Base-by-base conservation (phyloP, 768 basidiomycete species). In the Suillus alpinus region DNA sequence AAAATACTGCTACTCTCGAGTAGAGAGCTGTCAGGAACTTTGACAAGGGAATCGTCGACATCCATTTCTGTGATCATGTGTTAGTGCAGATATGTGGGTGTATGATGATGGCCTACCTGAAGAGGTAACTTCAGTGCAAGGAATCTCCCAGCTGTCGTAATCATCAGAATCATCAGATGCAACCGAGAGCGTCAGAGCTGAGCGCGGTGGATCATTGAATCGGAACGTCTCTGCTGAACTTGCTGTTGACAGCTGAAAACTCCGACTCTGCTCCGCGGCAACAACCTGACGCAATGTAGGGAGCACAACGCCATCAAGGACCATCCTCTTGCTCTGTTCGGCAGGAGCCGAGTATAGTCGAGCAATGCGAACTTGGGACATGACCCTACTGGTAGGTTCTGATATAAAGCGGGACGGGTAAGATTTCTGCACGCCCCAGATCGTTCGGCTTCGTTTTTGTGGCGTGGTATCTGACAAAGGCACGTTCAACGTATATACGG, bases 121-220 rank as follows among this genome's bases (percentile, higher is more conserved):
- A 12, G 62, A 59, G 36, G 63, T 61, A 26, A 26, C 55, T 12
- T 68, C 47, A 26, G 67, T 18, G 20, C 46, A 37, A 14, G 63
- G 66, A 20, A 63, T 62, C 60, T 77, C 75, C 75, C 76, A 72
- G 58, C 69, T 68, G 26, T 63, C 73, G 31, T 76, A 64, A 23
- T 71, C 69, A 8, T 68, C 68, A 29, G 70, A 66, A 31, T 67
- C 64, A 16, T 66, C 63, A 9, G 66, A 65, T 34, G 31, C 59
- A 13, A 58, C 37, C 12, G 66, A 63, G 5, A 18, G 32, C 12
- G 34, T 34, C 32, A 34, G 56, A 7, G 49, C 18, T 9, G 61
- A 51, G 26, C 56, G 52, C 6, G 61, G n/a, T 5, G 57, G 39
- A 26, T 31, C 23, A 16, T 58, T 56, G 8, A 31, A 56, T 14